Evolutionary conservation across 2,329 filamentous ascomycete genomes (phyloP).

Genomic region (Pseudogymnoascus verrucosus): DNA sequence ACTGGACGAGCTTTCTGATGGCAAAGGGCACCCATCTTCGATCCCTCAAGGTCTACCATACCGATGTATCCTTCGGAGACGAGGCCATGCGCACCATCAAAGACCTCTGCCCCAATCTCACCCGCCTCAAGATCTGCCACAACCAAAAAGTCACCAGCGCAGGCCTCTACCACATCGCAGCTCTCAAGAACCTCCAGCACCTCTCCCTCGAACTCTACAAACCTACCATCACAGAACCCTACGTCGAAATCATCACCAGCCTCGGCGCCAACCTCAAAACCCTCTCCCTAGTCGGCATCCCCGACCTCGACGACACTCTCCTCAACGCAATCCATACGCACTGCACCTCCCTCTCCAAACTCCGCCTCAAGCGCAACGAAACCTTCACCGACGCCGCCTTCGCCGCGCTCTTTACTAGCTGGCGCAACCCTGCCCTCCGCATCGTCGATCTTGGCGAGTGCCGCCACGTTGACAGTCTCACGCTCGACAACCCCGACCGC

Average conservation of each 20-base stretch:
- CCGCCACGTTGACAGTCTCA: slow-evolving; percentile 65
- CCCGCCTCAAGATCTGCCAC: slow-evolving; percentile 70
- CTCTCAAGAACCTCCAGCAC: slow-evolving; percentile 59
- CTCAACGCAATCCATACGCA: slow-evolving; percentile 62
- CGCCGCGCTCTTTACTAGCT: slow-evolving; percentile 61
- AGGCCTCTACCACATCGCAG: slow-evolving; percentile 57
- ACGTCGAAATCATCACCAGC: slow-evolving; percentile 52
- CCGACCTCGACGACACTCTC: slow-evolving; percentile 58
- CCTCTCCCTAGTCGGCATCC: slow-evolving; percentile 65
- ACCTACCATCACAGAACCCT: slow-evolving; percentile 45
- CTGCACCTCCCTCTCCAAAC: slow-evolving; percentile 62
- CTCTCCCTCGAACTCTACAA: slow-evolving; percentile 63
- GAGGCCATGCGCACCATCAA: slow-evolving; percentile 56
- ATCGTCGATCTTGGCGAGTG: slow-evolving; percentile 70
- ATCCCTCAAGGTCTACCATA: slow-evolving; percentile 70
- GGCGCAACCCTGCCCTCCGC: slow-evolving; percentile 64
- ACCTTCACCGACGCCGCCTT: slow-evolving; percentile 69
- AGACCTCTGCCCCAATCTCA: slow-evolving; percentile 57
- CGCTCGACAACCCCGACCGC: slow-evolving; percentile 53
- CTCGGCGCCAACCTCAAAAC: slow-evolving; percentile 64
- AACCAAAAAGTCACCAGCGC: slow-evolving; percentile 65
- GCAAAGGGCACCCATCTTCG: slow-evolving; percentile 58
- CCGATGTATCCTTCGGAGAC: slow-evolving; percentile 75
- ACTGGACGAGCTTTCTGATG: slow-evolving; percentile 64
- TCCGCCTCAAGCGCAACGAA: slow-evolving; percentile 74